Base-by-base conservation (phyloP, 129 eudicot genomes). In the Apium graveolens region DNA sequence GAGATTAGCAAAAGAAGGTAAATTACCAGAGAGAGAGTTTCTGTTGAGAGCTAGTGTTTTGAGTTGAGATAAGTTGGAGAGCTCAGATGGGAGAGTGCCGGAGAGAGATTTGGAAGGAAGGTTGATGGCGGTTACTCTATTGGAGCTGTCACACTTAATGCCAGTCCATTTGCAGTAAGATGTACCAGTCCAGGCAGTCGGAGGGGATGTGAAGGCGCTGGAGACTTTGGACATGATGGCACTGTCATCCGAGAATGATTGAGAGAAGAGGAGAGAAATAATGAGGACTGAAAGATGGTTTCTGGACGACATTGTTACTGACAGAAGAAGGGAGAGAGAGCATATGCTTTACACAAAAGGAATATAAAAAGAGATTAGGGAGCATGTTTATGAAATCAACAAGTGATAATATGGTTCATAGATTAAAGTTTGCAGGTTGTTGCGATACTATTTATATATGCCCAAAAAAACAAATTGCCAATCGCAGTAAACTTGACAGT, bases 1-100 rank as follows among this genome's bases (percentile, higher is more conserved):
- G 39, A 87, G 81, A 72, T 87, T 87, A 12, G 91, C 75, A 14
- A 91, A 77, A 6, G 97, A 78, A 12, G 97, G 97, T 42, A 91
- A 29, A 51, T 78, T 69, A 20, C 97, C 97, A 49, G 86, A 78
- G 44, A 91, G 82, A 6, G 46, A 72, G 81, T 91, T 91, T 4
- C 65, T 20, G 44, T 87, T 88, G 12, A 87, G 82, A 51, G 83
- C 35, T 6, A 91, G 78, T 32, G 85, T 72, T 75, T 80, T 78
- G 72, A 91, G 93, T 63, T 71, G 46, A 29, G 91, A 46, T n/a
- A 27, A 89, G 93, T 16, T 85, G 84, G 80, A 80, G 16, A 91
- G 74, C 11, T 80, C 82, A 7, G 87, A 0, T 1, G 97, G 91
- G 11, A 91, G 83, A 3, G 39, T 60, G 14, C 97, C 97, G 26